Evolutionary conservation across 75 land plant genomes (phyloP).

Genomic region (Pinus albicaulis): DNA sequence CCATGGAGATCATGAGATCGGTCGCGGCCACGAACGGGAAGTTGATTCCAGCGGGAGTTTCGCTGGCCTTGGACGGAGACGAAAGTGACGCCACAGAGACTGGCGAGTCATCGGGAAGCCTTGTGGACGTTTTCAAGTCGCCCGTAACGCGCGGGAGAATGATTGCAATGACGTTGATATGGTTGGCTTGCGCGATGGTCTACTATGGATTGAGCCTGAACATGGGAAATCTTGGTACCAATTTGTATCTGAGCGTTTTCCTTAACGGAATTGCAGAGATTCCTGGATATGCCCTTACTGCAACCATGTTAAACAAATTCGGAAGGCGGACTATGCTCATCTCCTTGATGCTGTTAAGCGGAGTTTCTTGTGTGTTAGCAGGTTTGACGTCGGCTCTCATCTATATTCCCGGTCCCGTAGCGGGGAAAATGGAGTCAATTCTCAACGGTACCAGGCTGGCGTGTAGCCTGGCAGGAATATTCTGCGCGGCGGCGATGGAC

Average conservation of each 20-base stretch:
- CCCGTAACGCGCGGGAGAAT: conserved; percentile 26
- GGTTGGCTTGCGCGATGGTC: conserved; percentile 30
- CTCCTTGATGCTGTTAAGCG: conserved; percentile 66
- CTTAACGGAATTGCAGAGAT: too few relatives aligned
- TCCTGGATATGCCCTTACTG: conserved; percentile 21
- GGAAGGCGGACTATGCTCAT: conserved; percentile 15
- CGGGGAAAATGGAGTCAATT: not conserved
- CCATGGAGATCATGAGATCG: conserved; percentile 22
- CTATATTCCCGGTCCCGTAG: not conserved
- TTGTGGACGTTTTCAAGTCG: conserved; percentile 15
- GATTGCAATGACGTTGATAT: conserved; percentile 20
- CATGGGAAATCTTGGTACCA: conserved; percentile 22
- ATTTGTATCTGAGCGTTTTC: too few relatives aligned
- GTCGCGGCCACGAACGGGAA: conserved; percentile 37
- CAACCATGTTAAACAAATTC: conserved; percentile 22
- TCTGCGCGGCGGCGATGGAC: conserved; percentile 86
- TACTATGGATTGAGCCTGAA: conserved; percentile 51
- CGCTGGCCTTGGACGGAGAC: conserved; percentile 27
- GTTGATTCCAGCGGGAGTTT: conserved; percentile 13
- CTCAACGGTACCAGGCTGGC: conserved; percentile 32
- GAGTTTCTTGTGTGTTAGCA: conserved; percentile 51
- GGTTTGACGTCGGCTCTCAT: conserved; percentile 15
- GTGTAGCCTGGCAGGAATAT: conserved; percentile 78
- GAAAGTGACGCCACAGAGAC: not conserved
- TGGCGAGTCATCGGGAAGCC: not conserved